Conservation (phyloP, 2,329 filamentous ascomycete species). For the Colletotrichum cereale region DNA sequence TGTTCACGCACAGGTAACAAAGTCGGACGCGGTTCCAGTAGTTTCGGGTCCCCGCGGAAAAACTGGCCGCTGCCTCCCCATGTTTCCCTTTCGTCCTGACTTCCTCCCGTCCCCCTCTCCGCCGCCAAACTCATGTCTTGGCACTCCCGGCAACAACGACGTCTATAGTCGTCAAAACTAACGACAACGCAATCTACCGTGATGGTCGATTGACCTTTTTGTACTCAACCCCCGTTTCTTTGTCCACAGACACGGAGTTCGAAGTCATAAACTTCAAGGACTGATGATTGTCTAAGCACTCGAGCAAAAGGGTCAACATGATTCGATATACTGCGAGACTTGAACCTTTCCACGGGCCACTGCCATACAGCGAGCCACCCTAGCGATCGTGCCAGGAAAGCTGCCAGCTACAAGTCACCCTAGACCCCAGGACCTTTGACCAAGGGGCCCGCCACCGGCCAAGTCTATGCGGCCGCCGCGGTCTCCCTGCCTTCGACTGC, state of each 20-base stretch:
- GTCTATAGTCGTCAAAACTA: background rate
- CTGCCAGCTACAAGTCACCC: background rate
- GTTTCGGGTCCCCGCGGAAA: background rate
- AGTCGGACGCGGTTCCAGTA: slow-evolving; percentile 5
- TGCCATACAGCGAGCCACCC: background rate
- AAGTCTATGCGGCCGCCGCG: background rate
- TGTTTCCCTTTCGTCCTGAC: slow-evolving; percentile 3
- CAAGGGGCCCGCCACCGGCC: background rate
- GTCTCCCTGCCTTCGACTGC: background rate
- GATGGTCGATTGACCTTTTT: background rate
- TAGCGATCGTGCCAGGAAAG: background rate
- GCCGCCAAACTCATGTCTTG: slow-evolving; percentile 15
- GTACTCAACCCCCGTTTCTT: no score
- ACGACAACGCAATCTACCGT: background rate
- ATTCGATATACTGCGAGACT: no score
- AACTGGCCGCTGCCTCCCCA: background rate
- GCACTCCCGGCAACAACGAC: slow-evolving; percentile 7
- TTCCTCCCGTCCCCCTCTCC: slow-evolving; percentile 4
- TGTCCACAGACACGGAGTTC: background rate
- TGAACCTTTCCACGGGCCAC: background rate
- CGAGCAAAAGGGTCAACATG: background rate
- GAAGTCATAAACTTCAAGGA: accelerated
- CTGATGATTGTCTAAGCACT: background rate
- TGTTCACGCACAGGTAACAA: background rate
- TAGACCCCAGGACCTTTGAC: background rate